Evolutionary conservation across 352 stramenopile genomes (phyloP).

Genomic region (Globisporangium canariense): DNA sequence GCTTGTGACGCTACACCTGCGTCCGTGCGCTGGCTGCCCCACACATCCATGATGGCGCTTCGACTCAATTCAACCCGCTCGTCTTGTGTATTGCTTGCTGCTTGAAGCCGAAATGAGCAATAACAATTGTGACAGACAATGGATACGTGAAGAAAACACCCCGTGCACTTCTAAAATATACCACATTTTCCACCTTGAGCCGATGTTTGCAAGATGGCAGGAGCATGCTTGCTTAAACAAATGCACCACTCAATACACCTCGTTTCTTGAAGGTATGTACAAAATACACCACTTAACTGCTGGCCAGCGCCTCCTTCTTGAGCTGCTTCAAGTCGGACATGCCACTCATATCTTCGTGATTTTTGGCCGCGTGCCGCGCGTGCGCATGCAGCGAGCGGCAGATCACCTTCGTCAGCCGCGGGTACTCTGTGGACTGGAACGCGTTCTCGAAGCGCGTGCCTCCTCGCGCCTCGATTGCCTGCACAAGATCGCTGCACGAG

Average conservation of each 20-base stretch:
- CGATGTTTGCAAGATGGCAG: background rate
- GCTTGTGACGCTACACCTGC: background rate
- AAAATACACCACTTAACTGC: background rate
- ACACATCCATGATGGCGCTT: constrained; percentile 36
- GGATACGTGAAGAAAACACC: background rate
- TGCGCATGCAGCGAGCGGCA: constrained; percentile 25
- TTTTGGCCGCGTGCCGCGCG: constrained; percentile 10
- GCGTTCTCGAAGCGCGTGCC: constrained; percentile 40
- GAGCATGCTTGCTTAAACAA: background rate
- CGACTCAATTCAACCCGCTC: constrained; percentile 16
- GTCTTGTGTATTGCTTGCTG: background rate
- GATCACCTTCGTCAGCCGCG: constrained; percentile 47
- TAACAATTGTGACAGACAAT: background rate
- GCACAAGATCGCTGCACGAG: constrained; percentile 39
- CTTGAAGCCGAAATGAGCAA: constrained; percentile 7
- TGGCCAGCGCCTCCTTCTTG: background rate
- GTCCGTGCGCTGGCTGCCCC: constrained; percentile 20
- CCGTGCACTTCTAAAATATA: background rate
- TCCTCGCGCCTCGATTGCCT: constrained; percentile 24
- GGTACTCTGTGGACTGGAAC: constrained; percentile 46
- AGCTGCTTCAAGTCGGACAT: background rate
- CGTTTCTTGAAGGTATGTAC: background rate
- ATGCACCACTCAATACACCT: background rate
- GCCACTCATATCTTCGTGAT: constrained; percentile 1
- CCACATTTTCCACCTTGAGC: background rate